These are phyloP conservation scores for Circinella minor DNA, from an alignment of 371 early-diverging fungal genomes.

Conservation along the genomic window DNA sequence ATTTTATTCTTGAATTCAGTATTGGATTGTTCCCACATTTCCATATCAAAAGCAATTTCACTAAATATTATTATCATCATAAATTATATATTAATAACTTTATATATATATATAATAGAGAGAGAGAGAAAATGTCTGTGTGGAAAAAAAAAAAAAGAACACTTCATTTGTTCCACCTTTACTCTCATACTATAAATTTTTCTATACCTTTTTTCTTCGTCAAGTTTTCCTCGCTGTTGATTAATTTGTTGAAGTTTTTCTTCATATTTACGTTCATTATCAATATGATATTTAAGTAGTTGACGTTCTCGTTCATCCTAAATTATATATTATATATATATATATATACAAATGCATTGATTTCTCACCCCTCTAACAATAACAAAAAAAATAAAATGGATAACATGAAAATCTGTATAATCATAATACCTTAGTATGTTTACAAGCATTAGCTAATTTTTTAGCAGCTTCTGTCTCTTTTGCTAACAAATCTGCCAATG, in stretches of 20 bases:
- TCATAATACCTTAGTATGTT: conserved; percentile 6
- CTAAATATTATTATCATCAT: conserved; percentile 3
- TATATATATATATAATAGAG: too few species aligned
- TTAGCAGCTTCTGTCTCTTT: conserved; percentile 17
- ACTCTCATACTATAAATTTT: too few species aligned
- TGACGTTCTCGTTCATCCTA: conserved; percentile 22
- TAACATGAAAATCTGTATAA: too few species aligned
- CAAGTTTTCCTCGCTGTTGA: conserved; percentile 17
- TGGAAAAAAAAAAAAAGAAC: too few species aligned
- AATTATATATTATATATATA: too few species aligned
- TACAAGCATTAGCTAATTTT: conserved; percentile 14
- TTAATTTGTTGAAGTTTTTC: conserved; percentile 15
- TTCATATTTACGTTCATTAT: conserved; percentile 21
- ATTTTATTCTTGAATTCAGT: conserved; percentile 21
- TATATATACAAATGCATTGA: too few species aligned
- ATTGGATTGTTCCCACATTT: conserved; percentile 34
- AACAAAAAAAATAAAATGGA: too few species aligned
- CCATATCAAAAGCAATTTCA: conserved; percentile 30
- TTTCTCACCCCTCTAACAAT: too few species aligned
- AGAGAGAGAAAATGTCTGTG: too few species aligned
- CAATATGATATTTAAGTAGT: conserved; percentile 18
- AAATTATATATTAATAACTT: too few species aligned
- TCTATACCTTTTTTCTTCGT: conserved; percentile 25
- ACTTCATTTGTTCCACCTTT: not conserved
- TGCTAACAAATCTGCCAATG: conserved; percentile 1